Percentiles rank a stretch among this genome's conserved stretches.
These are phyloP conservation scores for Tolypocladium album DNA, from an alignment of 2,329 filamentous ascomycete genomes.

Conservation along the genomic window DNA sequence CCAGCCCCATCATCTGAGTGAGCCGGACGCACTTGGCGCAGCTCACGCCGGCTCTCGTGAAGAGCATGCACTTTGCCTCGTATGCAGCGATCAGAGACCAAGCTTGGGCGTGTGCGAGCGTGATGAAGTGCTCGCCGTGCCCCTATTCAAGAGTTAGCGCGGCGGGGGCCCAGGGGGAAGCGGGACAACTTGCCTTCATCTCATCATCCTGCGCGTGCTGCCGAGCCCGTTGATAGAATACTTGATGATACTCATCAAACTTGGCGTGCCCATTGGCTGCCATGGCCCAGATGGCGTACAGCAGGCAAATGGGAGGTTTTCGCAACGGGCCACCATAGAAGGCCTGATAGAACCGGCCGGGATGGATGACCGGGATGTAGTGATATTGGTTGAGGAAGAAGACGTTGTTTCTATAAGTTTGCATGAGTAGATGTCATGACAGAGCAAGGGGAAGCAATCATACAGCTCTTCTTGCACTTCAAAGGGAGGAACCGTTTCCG, in stretches of 20 bases:
- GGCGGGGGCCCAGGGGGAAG: not conserved
- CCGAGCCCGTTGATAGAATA: constrained; percentile 72
- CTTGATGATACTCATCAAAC: constrained; percentile 59
- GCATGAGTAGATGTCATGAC: not conserved
- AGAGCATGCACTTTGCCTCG: constrained; percentile 78
- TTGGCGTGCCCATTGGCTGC: constrained; percentile 63
- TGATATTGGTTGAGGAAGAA: constrained; percentile 70
- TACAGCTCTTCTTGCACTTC: constrained; percentile 79
- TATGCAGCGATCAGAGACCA: constrained; percentile 67
- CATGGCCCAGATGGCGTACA: constrained; percentile 83
- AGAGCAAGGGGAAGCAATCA: constrained; percentile 13
- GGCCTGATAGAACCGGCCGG: constrained; percentile 60
- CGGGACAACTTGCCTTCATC: constrained; percentile 47
- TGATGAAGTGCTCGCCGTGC: constrained; percentile 69
- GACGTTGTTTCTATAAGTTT: constrained; percentile 45
- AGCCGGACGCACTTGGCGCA: constrained; percentile 60
- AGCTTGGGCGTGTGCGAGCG: constrained; percentile 67
- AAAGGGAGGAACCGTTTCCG: constrained; percentile 68
- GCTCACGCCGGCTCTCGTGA: constrained; percentile 78
- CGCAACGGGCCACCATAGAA: constrained; percentile 62
- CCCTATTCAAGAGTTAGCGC: constrained; percentile 30
- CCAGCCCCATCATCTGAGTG: constrained; percentile 74
- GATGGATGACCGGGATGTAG: constrained; percentile 68
- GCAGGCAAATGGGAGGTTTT: constrained; percentile 70
- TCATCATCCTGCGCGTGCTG: constrained; percentile 80